Evolutionary conservation across 2,329 filamentous ascomycete genomes (phyloP).

Genomic region (Xylaria sp.): DNA sequence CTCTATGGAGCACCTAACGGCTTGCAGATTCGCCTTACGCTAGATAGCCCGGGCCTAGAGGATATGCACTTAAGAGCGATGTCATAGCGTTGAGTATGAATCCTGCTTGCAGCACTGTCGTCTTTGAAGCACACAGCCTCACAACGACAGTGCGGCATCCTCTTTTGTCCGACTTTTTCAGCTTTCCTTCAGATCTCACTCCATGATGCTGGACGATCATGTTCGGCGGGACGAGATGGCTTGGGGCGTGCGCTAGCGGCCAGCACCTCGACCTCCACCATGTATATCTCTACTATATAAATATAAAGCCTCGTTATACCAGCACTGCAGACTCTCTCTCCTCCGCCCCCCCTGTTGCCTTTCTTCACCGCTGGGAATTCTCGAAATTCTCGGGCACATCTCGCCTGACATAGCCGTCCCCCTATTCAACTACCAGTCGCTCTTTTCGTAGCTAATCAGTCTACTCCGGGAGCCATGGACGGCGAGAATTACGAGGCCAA

Average conservation of each 20-base stretch:
- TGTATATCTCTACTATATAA: neutral
- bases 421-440: neutral
- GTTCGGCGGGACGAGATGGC: neutral
- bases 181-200: slow-evolving; percentile 5
- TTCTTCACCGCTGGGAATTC: neutral
- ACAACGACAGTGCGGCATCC: slow-evolving; percentile 29
- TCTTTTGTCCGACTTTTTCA: slow-evolving; percentile 14
- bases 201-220: neutral
- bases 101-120: slow-evolving; percentile 22
- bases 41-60: neutral
- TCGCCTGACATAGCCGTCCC: neutral
- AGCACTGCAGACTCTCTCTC: neutral
- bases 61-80: slow-evolving; percentile 15
- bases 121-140: slow-evolving; percentile 7
- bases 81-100: slow-evolving; percentile 17
- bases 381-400: neutral
- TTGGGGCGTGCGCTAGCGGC: neutral
- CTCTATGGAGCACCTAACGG: neutral
- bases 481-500: slow-evolving; percentile 26
- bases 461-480: slow-evolving; percentile 8
- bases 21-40: neutral
- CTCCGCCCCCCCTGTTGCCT: neutral
- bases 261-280: neutral
- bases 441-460: neutral
- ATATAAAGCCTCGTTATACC: slow-evolving; percentile 4